A percentile compares a stretch with the other conserved stretches of the same genome.
Conservation (phyloP, 768 basidiomycete genomes). For the Auricularia cornea region DNA sequence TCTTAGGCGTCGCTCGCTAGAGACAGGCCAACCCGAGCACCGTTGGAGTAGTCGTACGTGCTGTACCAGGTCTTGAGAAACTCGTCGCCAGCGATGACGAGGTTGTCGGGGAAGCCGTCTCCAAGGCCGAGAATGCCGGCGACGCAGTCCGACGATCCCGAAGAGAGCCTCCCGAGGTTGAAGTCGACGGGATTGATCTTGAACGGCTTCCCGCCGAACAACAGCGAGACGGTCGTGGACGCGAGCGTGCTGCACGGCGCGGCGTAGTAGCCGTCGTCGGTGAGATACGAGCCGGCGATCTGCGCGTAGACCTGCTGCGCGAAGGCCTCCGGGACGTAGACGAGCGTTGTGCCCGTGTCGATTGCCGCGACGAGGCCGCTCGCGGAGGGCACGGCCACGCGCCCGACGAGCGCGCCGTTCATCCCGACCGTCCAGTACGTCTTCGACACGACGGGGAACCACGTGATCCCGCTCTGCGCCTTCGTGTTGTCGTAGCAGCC, state of each 20-base stretch:
- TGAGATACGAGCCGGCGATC: constrained; percentile 40
- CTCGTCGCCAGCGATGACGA: constrained; percentile 55
- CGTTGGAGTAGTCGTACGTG: constrained; percentile 50
- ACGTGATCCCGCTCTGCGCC: constrained; percentile 23
- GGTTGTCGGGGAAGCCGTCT: constrained; percentile 37
- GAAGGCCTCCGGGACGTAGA: constrained; percentile 43
- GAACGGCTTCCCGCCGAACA: constrained; percentile 36
- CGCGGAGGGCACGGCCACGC: constrained; percentile 9
- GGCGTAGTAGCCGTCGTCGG: constrained; percentile 40
- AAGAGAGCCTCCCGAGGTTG: constrained; percentile 39
- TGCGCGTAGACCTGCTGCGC: constrained; percentile 41
- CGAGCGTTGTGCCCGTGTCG: constrained; percentile 60
- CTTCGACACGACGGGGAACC: constrained; percentile 36
- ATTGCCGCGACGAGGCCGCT: constrained; percentile 38
- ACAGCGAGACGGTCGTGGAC: constrained; percentile 29
- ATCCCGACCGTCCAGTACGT: constrained; percentile 55
- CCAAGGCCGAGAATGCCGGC: constrained; percentile 45
- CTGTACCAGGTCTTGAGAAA: constrained; percentile 66
- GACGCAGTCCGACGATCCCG: constrained; percentile 37
- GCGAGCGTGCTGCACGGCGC: constrained; percentile 39
- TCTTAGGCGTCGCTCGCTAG: constrained; percentile 34
- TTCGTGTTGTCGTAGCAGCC: constrained; percentile 35
- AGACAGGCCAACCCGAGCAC: constrained; percentile 48
- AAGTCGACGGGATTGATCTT: constrained; percentile 42
- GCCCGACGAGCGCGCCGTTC: constrained; percentile 35